Base-by-base conservation (phyloP, 2,329 filamentous ascomycete genomes). In the Hirsutella thompsonii region DNA sequence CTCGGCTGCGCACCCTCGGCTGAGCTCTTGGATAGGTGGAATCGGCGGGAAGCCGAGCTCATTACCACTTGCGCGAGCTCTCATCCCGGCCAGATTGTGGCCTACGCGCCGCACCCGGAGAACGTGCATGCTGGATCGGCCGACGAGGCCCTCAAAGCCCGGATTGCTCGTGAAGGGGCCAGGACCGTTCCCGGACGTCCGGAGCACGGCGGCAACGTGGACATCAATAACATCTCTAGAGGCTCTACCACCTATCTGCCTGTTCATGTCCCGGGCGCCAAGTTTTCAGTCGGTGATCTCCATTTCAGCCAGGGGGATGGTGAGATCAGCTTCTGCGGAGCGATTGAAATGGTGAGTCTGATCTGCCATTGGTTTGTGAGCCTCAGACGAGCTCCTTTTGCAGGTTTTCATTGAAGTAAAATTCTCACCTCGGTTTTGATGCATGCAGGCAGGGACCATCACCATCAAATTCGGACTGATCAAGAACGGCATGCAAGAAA, bases 381-480 rank as follows among this genome's bases (percentile, higher is more conserved):
- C 23, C 6, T 26, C 23, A 26, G 6, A 11, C 23, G 23, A n/a
- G n/a, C n/a, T n/a, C n/a, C n/a, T n/a, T n/a, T n/a, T n/a, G n/a
- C n/a, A n/a, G n/a, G n/a, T n/a, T n/a, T n/a, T 26, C 6, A 26
- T 6, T 26, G 23, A 26, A 11, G 23, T 11, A 26, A 26, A 26
- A 26, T 26, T 26, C 6, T 11, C 11, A 6, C 23, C 6, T 11
- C 11, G 11, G 11, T 11, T 6, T 26, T 26, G 23, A 11, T 8
- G 16, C 9, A n/a, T 18, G 11, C 18, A 50, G 48, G 86, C 88
- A 0, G 88, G 88, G 4, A 68, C 86, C 35, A 94, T 94, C 51
- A 94, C 88, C 3, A 75, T 94, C 60, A 94, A 92, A 53, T 89
- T 94, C 67, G 79, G 76, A 38, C 83, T 94, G 14, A 79, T 94